phyloP scores from a whole-genome alignment of 1,284 basidiomycete genomes.

The Amylostereum areolatum region DNA sequence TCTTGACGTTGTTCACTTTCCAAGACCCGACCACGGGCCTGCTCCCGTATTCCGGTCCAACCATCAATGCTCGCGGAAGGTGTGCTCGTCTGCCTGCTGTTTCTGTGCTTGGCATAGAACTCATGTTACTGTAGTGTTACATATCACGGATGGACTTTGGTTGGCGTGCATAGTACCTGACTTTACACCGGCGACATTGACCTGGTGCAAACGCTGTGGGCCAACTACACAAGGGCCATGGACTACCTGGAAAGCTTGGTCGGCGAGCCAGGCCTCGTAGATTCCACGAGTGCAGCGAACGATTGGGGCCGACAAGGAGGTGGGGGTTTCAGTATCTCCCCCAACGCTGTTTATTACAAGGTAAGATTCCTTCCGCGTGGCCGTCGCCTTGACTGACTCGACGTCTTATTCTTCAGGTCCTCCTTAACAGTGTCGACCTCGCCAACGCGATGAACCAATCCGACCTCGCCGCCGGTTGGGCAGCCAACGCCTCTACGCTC shows the following conservation, averaged over 20 bases:
- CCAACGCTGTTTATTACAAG: conserved; percentile 42
- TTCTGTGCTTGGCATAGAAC: neutral
- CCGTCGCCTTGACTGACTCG: neutral
- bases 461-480: conserved; percentile 27
- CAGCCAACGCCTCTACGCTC: conserved; percentile 34
- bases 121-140: conserved; percentile 25
- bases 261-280: conserved; percentile 38
- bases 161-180: conserved; percentile 39
- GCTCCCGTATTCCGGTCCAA: conserved; percentile 52
- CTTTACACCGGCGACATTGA: conserved; percentile 41
- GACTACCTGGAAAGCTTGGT: conserved; percentile 38
- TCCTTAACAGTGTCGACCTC: conserved; percentile 43
- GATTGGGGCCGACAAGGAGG: conserved; percentile 47
- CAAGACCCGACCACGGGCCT: conserved; percentile 49
- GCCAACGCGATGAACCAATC: conserved; percentile 33
- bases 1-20: conserved; percentile 3
- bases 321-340: conserved; percentile 41
- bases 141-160: conserved; percentile 40
- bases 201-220: conserved; percentile 38
- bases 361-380: conserved; percentile 15
- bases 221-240: conserved; percentile 46
- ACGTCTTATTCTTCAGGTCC: conserved; percentile 24
- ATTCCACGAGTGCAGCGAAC: conserved; percentile 41
- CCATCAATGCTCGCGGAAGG: conserved; percentile 39
- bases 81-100: neutral